These are phyloP conservation scores for Citrus trifoliata DNA, from an alignment of 345 rosid species.

Conservation along the genomic window DNA sequence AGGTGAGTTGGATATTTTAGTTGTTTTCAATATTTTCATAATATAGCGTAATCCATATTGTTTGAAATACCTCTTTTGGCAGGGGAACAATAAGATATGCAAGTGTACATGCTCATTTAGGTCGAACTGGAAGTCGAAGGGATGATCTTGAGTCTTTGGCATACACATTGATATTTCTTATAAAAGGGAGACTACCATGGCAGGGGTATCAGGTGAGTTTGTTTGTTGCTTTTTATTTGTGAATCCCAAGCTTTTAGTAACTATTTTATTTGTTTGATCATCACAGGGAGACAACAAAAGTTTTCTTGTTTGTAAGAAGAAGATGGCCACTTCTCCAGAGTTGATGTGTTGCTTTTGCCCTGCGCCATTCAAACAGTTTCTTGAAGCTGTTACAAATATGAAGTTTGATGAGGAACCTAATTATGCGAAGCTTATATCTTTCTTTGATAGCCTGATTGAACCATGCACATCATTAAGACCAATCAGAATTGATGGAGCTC, in stretches of 20 bases:
- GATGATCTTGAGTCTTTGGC: slow-evolving; percentile 98
- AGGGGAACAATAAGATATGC: slow-evolving; percentile 98
- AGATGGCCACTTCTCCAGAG: slow-evolving; percentile 89
- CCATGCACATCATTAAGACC: slow-evolving; percentile 69
- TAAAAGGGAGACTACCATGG: slow-evolving; percentile 95
- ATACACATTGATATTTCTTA: slow-evolving; percentile 84
- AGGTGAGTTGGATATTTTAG: slow-evolving; percentile 39
- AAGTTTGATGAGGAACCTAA: slow-evolving; percentile 95
- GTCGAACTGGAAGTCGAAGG: slow-evolving; percentile 88
- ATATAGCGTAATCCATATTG: neutral
- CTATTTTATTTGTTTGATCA: slow-evolving; percentile 13
- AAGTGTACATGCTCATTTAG: slow-evolving; percentile 94
- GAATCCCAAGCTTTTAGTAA: neutral
- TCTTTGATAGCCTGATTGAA: slow-evolving; percentile 71
- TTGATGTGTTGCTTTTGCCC: slow-evolving; percentile 89
- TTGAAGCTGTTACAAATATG: slow-evolving; percentile 87
- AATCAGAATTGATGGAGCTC: slow-evolving; percentile 94
- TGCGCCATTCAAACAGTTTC: slow-evolving; percentile 74
- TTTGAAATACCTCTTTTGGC: slow-evolving; percentile 25
- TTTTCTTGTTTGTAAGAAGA: slow-evolving; percentile 94
- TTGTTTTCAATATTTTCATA: neutral
- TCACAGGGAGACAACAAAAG: slow-evolving; percentile 91
- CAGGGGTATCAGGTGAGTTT: slow-evolving; percentile 83
- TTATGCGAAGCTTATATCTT: slow-evolving; percentile 81
- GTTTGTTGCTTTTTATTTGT: slow-evolving; percentile 4